These are phyloP conservation scores for Pseudogymnoascus sp. DNA, from an alignment of 2,329 filamentous ascomycete genomes.

Conservation along the genomic window DNA sequence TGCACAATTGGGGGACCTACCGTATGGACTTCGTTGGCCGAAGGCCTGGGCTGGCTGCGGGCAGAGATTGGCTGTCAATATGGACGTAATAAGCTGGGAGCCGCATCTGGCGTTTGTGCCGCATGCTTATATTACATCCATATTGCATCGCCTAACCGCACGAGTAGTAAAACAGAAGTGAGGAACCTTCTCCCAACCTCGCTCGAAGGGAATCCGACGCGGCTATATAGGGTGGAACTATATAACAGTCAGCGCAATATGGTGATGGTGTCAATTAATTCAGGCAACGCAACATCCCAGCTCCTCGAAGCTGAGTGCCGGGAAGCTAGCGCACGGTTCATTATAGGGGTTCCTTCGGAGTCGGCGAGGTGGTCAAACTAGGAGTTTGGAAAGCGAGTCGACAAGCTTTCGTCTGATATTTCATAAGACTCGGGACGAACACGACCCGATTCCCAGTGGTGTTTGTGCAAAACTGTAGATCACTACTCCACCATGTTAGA, in stretches of 20 bases:
- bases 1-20: neutral
- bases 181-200: neutral
- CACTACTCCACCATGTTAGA: neutral
- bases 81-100: neutral
- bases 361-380: neutral
- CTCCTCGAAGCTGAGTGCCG: constrained; percentile 2
- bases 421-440: neutral
- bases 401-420: neutral
- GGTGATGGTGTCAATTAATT: neutral
- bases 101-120: neutral
- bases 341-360: neutral
- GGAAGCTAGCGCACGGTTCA: neutral
- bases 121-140: neutral
- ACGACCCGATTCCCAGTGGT: neutral
- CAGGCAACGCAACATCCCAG: neutral
- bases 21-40: neutral
- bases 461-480: neutral
- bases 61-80: neutral
- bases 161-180: neutral
- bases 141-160: neutral
- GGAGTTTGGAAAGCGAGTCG: neutral
- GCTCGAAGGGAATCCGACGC: neutral
- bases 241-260: neutral
- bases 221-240: neutral
- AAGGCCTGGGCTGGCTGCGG: neutral